These are phyloP conservation scores for Trametes maxima DNA, from an alignment of 768 basidiomycete species.

Conservation along the genomic window DNA sequence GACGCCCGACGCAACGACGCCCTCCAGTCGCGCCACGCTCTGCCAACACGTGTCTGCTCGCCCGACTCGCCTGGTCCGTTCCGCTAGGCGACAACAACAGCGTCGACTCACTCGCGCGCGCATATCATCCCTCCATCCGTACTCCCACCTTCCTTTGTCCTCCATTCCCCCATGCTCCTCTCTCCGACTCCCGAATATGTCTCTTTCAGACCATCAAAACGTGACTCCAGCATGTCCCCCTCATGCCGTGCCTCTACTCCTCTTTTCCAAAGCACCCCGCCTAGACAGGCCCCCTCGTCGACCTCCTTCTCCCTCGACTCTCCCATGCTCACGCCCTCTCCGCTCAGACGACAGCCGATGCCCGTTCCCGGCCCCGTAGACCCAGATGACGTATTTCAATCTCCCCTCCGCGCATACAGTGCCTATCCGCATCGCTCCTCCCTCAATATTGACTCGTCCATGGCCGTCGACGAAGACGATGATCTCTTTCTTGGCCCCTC, in stretches of 20 bases:
- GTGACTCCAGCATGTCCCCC: slow-evolving; percentile 37
- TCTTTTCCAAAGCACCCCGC: slow-evolving; percentile 37
- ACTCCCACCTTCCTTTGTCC: slow-evolving; percentile 32
- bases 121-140: neutral
- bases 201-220: slow-evolving; percentile 36
- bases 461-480: slow-evolving; percentile 50
- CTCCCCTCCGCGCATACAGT: slow-evolving; percentile 42
- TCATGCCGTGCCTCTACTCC: slow-evolving; percentile 29
- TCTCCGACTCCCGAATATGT: slow-evolving; percentile 40
- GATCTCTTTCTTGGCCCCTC: slow-evolving; percentile 57
- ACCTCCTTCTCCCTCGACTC: slow-evolving; percentile 46
- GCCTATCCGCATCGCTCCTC: slow-evolving; percentile 35
- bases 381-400: slow-evolving; percentile 55
- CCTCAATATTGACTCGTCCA: slow-evolving; percentile 38
- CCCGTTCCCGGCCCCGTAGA: slow-evolving; percentile 38
- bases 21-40: neutral
- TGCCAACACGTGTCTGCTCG: slow-evolving; percentile 1
- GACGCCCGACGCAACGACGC: too few species aligned
- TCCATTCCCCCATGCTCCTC: slow-evolving; percentile 30
- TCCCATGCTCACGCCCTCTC: slow-evolving; percentile 68
- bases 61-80: neutral
- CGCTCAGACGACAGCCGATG: slow-evolving; percentile 52
- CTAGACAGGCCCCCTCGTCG: slow-evolving; percentile 30
- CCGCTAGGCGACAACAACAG: neutral
- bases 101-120: neutral